Base-by-base conservation (phyloP, 2,329 filamentous ascomycete genomes). In the Chrysoporthe puriensis region DNA sequence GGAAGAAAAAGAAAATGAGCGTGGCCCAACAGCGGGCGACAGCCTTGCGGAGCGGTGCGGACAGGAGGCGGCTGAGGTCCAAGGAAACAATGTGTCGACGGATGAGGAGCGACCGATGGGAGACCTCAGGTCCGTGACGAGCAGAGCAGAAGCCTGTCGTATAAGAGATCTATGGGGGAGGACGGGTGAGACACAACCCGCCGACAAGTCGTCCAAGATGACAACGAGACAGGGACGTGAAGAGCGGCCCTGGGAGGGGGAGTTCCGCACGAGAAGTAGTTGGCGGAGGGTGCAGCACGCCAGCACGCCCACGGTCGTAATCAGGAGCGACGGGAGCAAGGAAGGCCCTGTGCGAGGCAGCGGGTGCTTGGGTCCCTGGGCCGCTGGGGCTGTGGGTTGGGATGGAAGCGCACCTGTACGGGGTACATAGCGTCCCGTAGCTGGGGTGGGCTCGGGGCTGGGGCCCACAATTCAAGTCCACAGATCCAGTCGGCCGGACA, bases 181-280 rank as follows among this genome's bases (percentile, higher is more conserved):
- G 36, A 43, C 36, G 21, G 36, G 62, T 69, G 66, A 68, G 68
- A 69, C 68, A 68, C 48, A 66, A 62, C 62, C 68, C 62, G 68
- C 62, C 65, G 44, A 56, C 36, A 65, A 68, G 48, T 66, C 64
- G 64, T 62, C 63, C 67, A 66, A 69, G 52, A 42, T 62, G 63
- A 69, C 66, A 64, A 52, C 63, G 54, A 63, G 63, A 67, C 60
- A 64, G 57, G 61, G 67, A 64, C 64, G 43, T 63, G 64, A 67
- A 61, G 67, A 63, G 46, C 48, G 54, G 56, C 52, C n/a, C 65
- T 32, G 44, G 21, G 60, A 62, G 69, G 56, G 68, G 69, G 66
- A 52, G 63, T 64, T 64, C 43, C 63, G 69, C 59, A 64, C 68
- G 66, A 66, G 69, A 70, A 70, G 69, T 70, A 70, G 44, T 70